Conservation (phyloP, 306 rosid species). For the Inga laurina region DNA sequence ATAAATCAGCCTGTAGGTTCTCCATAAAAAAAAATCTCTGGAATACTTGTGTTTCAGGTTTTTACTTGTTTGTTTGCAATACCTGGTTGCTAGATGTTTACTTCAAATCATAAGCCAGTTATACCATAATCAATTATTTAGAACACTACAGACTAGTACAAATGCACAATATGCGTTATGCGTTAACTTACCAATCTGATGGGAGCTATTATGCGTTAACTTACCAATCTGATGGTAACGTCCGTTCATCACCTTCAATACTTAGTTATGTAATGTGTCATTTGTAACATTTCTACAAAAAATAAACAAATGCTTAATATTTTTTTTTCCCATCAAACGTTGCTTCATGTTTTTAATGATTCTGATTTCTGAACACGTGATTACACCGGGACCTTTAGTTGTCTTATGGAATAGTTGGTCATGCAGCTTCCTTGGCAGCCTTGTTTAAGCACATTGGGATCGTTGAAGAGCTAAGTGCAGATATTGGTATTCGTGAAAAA, state of each 20-base stretch:
- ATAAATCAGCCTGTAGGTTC: not conserved
- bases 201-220: not conserved
- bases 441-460: slow-evolving; percentile 90
- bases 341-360: slow-evolving; percentile 5
- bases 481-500: slow-evolving; percentile 82
- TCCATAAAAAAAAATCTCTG: not conserved
- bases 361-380: slow-evolving; percentile 6
- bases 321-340: not conserved
- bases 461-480: slow-evolving; percentile 76
- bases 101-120: not conserved
- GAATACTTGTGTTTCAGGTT: not conserved
- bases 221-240: not conserved
- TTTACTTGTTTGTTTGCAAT: not conserved
- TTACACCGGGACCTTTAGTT: slow-evolving; percentile 12
- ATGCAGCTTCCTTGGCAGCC: slow-evolving; percentile 87
- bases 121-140: not conserved
- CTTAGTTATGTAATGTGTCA: not conserved
- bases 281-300: not conserved
- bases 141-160: not conserved
- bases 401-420: slow-evolving; percentile 41
- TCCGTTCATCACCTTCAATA: not conserved
- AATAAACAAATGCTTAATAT: not conserved
- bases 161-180: not conserved
- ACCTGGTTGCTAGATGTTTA: not conserved
- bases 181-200: not conserved